Base-by-base conservation (phyloP, 176 grass and related monocot species). In the Triticum urartu region DNA sequence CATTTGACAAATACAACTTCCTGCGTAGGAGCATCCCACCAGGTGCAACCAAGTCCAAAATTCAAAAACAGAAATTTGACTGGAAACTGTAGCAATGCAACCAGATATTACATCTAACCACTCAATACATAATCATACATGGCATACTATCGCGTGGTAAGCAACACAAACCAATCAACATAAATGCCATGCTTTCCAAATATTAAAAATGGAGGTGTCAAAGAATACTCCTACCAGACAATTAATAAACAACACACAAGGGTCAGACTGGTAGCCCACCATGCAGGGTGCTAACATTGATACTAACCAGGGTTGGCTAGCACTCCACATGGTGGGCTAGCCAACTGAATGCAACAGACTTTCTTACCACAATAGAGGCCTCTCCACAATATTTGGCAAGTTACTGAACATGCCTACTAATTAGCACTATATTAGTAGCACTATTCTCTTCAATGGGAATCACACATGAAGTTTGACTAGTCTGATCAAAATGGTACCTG, bases 401-500 rank as follows among this genome's bases (percentile, higher is more conserved):
- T 34, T 4, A 80, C 72, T 42, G 18, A 58, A 74, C 68, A 76
- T 26, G 14, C 28, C 75, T 78, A 25, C 20, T 70, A 25, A 26
- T 80, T 38, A 38, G 36, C 36, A 25, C 22, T 71, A 48, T 36
- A 30, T 30, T 30, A 36, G 35, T 77, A 24, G 18, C 67, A 25
- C 22, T 71, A 47, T 36, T 40, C 63, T 68, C 58, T 80, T 68
- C 22, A 75, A 30, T 58, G 24, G 18, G 13, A 21, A 38, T 71
- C 24, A 17, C 8, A 25, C 30, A 68, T 66, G 36, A 28, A 78
- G 43, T 36, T 47, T 85, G 32, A 14, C 45, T 43, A 63, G 22
- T 54, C 25, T 6, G 15, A 33, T 56, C 21, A 77, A 56, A 11
- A 64, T 77, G 34, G 73, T 83, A 95, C 97, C 97, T 99, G 97